Percentiles rank a stretch among this genome's conserved stretches.
Evolutionary conservation across 2,329 filamentous ascomycete species (phyloP).

Genomic region (Bipolaris oryzae): DNA sequence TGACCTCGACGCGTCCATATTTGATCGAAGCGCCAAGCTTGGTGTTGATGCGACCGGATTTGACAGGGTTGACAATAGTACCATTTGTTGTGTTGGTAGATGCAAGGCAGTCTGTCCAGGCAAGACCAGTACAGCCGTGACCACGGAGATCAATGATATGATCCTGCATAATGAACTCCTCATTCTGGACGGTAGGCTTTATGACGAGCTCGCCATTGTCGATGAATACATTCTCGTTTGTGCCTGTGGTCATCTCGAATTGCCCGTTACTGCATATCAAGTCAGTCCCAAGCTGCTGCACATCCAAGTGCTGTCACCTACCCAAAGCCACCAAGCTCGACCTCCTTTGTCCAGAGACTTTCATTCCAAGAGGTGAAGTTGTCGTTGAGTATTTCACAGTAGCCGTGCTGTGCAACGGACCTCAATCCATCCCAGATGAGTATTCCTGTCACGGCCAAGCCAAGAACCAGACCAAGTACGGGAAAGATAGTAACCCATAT

Average conservation of each 20-base stretch:
- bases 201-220: constrained; percentile 73
- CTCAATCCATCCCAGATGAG: constrained; percentile 76
- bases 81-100: constrained; percentile 78
- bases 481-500: constrained; percentile 88
- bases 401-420: constrained; percentile 75
- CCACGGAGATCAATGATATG: constrained; percentile 70
- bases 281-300: constrained; percentile 20
- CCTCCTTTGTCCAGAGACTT: constrained; percentile 74
- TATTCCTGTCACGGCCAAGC: constrained; percentile 70
- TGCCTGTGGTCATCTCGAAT: constrained; percentile 76
- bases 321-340: constrained; percentile 77
- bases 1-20: constrained; percentile 82
- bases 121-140: constrained; percentile 70
- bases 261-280: constrained; percentile 72
- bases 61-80: constrained; percentile 76
- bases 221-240: constrained; percentile 76
- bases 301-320: constrained; percentile 52
- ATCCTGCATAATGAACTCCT: constrained; percentile 67
- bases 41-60: constrained; percentile 79
- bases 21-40: constrained; percentile 73
- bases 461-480: constrained; percentile 71
- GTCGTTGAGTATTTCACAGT: constrained; percentile 71
- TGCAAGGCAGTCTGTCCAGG: constrained; percentile 67
- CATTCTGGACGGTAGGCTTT: constrained; percentile 78
- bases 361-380: constrained; percentile 65